Evolutionary conservation across 2,329 filamentous ascomycete species (phyloP).

Genomic region (Pyrenophora graminea): DNA sequence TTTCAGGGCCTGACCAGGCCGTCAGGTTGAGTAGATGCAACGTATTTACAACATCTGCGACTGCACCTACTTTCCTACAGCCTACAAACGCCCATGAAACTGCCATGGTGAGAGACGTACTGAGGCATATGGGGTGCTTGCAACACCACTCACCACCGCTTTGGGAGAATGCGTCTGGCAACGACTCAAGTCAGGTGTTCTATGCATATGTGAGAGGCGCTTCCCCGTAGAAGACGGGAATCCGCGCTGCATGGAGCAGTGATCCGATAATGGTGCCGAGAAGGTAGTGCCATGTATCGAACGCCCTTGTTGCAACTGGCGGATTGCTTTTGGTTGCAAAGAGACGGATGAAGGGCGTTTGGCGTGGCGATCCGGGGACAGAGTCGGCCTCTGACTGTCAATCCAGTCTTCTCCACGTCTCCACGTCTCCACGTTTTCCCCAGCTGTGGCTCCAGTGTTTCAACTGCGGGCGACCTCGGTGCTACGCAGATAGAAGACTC

Average conservation of each 20-base stretch:
- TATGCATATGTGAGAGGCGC: neutral
- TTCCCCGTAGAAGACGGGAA: constrained; percentile 7
- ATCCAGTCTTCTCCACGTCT: constrained; percentile 7
- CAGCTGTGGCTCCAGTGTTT: constrained; percentile 1
- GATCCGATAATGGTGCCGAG: constrained; percentile 4
- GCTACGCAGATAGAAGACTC: neutral
- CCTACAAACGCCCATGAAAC: no score
- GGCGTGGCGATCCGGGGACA: constrained; percentile 1
- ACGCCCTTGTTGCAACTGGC: constrained; percentile 1
- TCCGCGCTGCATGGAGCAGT: constrained; percentile 7
- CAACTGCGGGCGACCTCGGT: neutral
- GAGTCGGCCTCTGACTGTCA: neutral
- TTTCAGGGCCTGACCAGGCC: neutral
- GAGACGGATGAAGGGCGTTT: constrained; percentile 7
- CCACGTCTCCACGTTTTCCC: constrained; percentile 12
- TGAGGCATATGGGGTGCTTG: constrained; percentile 2
- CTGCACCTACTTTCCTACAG: neutral
- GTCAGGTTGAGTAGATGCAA: neutral
- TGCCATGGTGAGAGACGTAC: neutral
- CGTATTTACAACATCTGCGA: neutral
- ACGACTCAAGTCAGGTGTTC: constrained; percentile 1
- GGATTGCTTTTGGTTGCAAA: constrained; percentile 3
- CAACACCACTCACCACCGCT: neutral
- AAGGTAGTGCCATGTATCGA: neutral
- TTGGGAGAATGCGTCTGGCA: neutral